Evolutionary conservation across 768 basidiomycete species (phyloP), one percentile per base, ranked within the genome.

Genomic region (Tubosaeta brunneosetosa): DNA sequence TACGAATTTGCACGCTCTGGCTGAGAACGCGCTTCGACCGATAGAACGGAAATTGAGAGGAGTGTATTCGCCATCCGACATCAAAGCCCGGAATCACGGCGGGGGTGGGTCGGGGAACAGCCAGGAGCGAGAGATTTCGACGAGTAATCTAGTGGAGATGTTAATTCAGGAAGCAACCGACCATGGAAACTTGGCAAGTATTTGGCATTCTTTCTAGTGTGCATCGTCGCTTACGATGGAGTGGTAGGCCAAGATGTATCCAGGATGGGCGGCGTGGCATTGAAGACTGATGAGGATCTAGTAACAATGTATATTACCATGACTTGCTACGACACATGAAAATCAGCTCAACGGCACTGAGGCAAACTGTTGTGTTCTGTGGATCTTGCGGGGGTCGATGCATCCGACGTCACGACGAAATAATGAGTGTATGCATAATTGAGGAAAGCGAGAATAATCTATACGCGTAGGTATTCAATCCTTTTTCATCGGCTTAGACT

Each of bases 161-260:
- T 74, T 98, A 50, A 94, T 98, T 52, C 86, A 91, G 61, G 91
- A 97, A 66, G 91, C 97, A 14, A 90, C 82, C 3, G 83, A 85
- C 67, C 61, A 71, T 2, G 68, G 66, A 19, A 94, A 97, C 63
- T 68, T 99, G 70, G 86, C 81, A 49, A 61, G 81, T 53, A 12
- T 22, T 13, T 16, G 4, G 19, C 38, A 40, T 19, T n/a, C 33
- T 32, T 40, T 8, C 6, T 4, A 1, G 4, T 38, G 32, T 8
- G 12, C 47, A 4, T 25, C 27, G 38, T 31, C 25, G 25, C 44
- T 60, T 27, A 66, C 55, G 58, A 22, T 56, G 37, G 22, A 55
- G 37, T 29, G 27, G n/a, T 34, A 94, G 93, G 79, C 79, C 12
- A 84, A 80, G 65, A 97, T 97, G 94, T 97, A 95, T 71, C 80